Evolutionary conservation across 2,329 filamentous ascomycete species (phyloP), one percentile per base, ranked within the genome.

Genomic region (Fusarium bactridioides): DNA sequence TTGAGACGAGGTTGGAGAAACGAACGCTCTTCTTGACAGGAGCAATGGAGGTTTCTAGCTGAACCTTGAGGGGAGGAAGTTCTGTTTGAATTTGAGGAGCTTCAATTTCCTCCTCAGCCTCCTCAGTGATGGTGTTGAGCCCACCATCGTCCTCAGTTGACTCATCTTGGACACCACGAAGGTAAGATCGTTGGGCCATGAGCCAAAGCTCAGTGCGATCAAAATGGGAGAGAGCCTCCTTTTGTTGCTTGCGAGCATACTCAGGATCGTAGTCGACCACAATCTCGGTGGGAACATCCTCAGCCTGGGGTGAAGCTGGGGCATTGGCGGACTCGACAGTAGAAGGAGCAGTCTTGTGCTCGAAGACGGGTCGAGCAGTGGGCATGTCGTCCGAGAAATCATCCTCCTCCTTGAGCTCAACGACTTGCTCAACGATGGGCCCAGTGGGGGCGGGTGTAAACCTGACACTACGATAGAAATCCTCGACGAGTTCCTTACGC

Each of bases 131-230:
- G 16, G 82, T 80, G 64, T 84, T 81, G 25, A 82, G 74, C 50
- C 80, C 78, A n/a, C 74, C 71, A 38, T 82, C 81, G 18, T 81
- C 76, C 44, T 83, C 80, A 31, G 79, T 78, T 41, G 73, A 74
- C 15, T 84, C 81, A 29, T 86, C 83, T 47, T 89, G 89, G 7
- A 95, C 85, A 27, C 91, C 91, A 47, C 90, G 87, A 64, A 95
- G 87, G 76, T 97, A 96, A 19, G 90, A 87, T 64, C 91, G 91
- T 80, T 98, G 95, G 12, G 94, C 93, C 75, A 90, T 85, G 35
- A 98, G 88, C 95, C 95, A 98, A 48, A 93, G 82, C 76, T 93
- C 92, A 9, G 95, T 98, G 70, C 94, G 91, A 80, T 96, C 93
- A 57, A 96, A 84, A 77, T 95, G 94, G n/a, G 88, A 89, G 25